Conservation (phyloP, 164 flowering plant species). For the Euptelea pleiosperma region DNA sequence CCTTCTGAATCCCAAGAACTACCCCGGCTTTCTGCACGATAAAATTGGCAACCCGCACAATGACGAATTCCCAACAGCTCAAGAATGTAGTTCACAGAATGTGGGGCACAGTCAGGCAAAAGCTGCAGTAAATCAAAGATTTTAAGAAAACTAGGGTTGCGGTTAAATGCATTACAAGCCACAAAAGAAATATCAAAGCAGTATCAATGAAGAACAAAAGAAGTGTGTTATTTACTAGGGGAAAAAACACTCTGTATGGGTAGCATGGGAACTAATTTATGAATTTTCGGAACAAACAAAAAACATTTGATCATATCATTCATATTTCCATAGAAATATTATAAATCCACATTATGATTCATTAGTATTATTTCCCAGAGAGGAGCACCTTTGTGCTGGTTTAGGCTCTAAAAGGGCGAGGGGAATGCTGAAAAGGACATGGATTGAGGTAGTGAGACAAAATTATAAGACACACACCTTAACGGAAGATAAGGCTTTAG, state of each 20-base stretch:
- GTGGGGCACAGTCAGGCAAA: conserved; percentile 85
- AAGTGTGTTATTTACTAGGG: not conserved
- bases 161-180: not conserved
- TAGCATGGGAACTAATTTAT: too few relatives aligned
- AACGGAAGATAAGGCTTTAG: not conserved
- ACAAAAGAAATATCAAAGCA: not conserved
- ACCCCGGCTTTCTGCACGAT: conserved; percentile 91
- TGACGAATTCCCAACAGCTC: conserved; percentile 67
- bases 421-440: not conserved
- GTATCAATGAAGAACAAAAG: not conserved
- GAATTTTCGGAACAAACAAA: too few relatives aligned
- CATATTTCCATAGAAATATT: too few relatives aligned
- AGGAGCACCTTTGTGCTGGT: not conserved
- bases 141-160: not conserved
- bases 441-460: not conserved
- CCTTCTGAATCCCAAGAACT: conserved; percentile 76
- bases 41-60: conserved; percentile 90
- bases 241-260: too few relatives aligned
- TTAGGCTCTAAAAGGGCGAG: not conserved
- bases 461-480: not conserved
- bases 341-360: too few relatives aligned
- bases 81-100: conserved; percentile 72
- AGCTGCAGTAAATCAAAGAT: conserved; percentile 51
- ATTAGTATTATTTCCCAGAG: too few relatives aligned
- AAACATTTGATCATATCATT: too few relatives aligned